phyloP scores from a whole-genome alignment of 2,329 filamentous ascomycete genomes.

The Neoscytalidium dimidiatum region DNA sequence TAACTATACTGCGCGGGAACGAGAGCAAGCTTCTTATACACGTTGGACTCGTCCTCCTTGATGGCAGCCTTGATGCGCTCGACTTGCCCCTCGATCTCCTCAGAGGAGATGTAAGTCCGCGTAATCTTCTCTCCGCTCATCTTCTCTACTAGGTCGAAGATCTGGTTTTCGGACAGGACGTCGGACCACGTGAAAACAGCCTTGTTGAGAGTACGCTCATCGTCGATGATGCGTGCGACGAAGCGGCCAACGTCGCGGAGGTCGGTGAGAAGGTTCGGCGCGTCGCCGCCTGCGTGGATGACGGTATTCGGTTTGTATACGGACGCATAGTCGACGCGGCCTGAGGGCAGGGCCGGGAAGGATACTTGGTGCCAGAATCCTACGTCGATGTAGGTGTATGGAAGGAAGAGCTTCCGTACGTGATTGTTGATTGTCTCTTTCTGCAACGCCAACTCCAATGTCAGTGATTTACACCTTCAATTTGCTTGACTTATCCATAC shows the following conservation, averaged over 20 bases:
- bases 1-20: neutral
- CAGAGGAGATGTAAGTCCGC: neutral
- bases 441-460: too few relatives aligned
- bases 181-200: conserved; percentile 53
- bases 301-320: neutral
- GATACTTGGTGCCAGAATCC: conserved; percentile 61
- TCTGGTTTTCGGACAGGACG: conserved; percentile 48
- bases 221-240: conserved; percentile 53
- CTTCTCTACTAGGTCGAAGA: conserved; percentile 50
- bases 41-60: too few relatives aligned
- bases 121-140: conserved; percentile 48
- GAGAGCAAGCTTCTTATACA: neutral
- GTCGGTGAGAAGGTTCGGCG: conserved; percentile 49
- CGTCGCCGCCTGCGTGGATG: conserved; percentile 39
- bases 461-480: too few relatives aligned
- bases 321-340: conserved; percentile 40
- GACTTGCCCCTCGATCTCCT: neutral
- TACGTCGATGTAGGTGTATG: conserved; percentile 60
- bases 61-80: too few relatives aligned
- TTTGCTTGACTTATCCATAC: too few relatives aligned
- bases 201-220: conserved; percentile 56
- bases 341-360: conserved; percentile 46
- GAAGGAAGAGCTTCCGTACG: conserved; percentile 54
- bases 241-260: conserved; percentile 55
- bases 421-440: neutral